Evolutionary conservation across 306 rosid species (phyloP), one percentile per base, ranked within the genome.

Genomic region (Cucurbita ficifolia): DNA sequence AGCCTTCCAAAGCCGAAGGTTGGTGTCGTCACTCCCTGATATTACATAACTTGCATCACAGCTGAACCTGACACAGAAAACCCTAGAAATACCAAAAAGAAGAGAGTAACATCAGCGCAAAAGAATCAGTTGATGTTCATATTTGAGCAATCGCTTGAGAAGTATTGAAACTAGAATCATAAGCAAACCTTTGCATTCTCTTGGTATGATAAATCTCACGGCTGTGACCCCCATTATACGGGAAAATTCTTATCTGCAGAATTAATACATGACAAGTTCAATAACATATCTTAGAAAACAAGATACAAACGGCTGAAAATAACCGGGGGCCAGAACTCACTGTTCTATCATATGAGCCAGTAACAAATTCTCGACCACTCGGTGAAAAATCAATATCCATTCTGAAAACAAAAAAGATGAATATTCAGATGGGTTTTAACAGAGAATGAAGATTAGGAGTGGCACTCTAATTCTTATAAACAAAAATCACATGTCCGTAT

Each of bases 1-100:
- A 64, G 98, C 94, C 87, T 94, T 90, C 98, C 98, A 94, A 73
- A 94, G 89, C 83, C 98, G 89, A 68, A 94, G 92, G 83, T 94
- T 90, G 55, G 96, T 82, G 83, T 94, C 98, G 61, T 94, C 98
- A 75, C 97, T 94, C 62, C 98, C 98, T 2, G 98, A 94, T 76
- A 94, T 87, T 64, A 94, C 88, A 75, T 94, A 94, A 79, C 96
- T 89, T 75, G 89, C 97, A 81, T 94, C 98, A 17, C 89, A 89
- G 75, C 92, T 94, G 86, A 87, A 94, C 82, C 88, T 94, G 68
- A 90, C 92, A 70, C 96, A 88, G 78, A 94, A 94, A 42, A 94
- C 98, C 92, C 98, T 93, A 80, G 78, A 82, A 14, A 58, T 45
- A 52, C 70, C 36, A 67, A 62, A 22, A 40, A 64, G 7, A 65